Conservation (phyloP, 1,284 basidiomycete genomes). For the Schizopora paradoxa region DNA sequence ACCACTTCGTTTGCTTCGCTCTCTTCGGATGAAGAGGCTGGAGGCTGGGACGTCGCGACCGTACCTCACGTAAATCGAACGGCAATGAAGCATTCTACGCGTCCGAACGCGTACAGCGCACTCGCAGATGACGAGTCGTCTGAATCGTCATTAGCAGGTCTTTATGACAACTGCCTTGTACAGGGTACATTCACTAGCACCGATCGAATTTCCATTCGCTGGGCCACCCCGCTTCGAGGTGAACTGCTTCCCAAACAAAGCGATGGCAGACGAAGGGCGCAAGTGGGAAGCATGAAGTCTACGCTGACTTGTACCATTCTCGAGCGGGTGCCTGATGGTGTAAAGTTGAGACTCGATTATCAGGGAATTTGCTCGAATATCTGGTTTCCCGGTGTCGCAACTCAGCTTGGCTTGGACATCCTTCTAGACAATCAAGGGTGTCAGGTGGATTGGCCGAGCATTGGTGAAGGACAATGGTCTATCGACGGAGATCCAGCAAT, state of each 20-base stretch:
- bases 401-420: slow-evolving; percentile 71
- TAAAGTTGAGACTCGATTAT: slow-evolving; percentile 65
- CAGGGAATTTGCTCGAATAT: slow-evolving; percentile 66
- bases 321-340: slow-evolving; percentile 51
- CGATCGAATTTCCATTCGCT: slow-evolving; percentile 66
- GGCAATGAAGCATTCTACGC: slow-evolving; percentile 38
- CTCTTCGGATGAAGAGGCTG: slow-evolving; percentile 66
- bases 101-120: slow-evolving; percentile 54
- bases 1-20: slow-evolving; percentile 62
- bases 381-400: slow-evolving; percentile 78
- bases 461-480: slow-evolving; percentile 47
- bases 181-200: slow-evolving; percentile 74
- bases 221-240: slow-evolving; percentile 61
- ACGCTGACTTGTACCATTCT: slow-evolving; percentile 58
- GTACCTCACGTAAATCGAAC: slow-evolving; percentile 68
- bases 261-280: slow-evolving; percentile 57
- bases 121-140: slow-evolving; percentile 79
- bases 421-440: slow-evolving; percentile 61
- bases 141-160: slow-evolving; percentile 56
- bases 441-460: slow-evolving; percentile 59
- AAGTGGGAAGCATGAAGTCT: slow-evolving; percentile 58
- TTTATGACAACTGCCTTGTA: slow-evolving; percentile 58
- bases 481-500: slow-evolving; percentile 44
- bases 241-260: slow-evolving; percentile 40
- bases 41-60: slow-evolving; percentile 68